These are phyloP conservation scores for Metarhizium brunneum DNA, from an alignment of 2,329 filamentous ascomycete genomes.

Conservation along the genomic window DNA sequence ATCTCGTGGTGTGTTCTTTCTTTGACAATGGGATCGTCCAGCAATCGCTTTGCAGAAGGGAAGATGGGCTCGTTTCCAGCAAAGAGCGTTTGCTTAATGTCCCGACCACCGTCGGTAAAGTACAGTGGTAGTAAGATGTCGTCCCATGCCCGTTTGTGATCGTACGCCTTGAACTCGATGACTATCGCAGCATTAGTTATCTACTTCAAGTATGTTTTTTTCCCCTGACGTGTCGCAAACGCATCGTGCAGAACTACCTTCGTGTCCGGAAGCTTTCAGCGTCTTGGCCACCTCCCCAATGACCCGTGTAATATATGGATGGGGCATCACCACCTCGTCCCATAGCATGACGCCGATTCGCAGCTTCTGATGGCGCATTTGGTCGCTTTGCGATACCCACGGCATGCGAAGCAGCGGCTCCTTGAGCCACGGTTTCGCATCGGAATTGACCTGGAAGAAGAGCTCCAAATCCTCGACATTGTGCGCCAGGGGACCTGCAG, in stretches of 20 bases:
- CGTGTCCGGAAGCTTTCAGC: slow-evolving; percentile 36
- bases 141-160: slow-evolving; percentile 8
- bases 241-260: slow-evolving; percentile 28
- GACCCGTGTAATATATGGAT: slow-evolving; percentile 49
- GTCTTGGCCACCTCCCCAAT: slow-evolving; percentile 42
- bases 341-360: slow-evolving; percentile 29
- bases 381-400: slow-evolving; percentile 4
- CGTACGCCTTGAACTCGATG: slow-evolving; percentile 5
- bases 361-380: slow-evolving; percentile 6
- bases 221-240: background rate
- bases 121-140: slow-evolving; percentile 37
- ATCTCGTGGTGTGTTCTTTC: slow-evolving; percentile 35
- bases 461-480: slow-evolving; percentile 25
- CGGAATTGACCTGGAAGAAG: slow-evolving; percentile 23
- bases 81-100: slow-evolving; percentile 39
- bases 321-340: slow-evolving; percentile 50
- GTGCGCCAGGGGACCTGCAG: slow-evolving; percentile 24
- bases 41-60: slow-evolving; percentile 37
- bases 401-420: slow-evolving; percentile 23
- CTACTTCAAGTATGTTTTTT: background rate
- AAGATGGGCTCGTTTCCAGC: slow-evolving; percentile 47
- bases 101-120: slow-evolving; percentile 51
- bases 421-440: slow-evolving; percentile 22
- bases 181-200: slow-evolving; percentile 29
- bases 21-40: slow-evolving; percentile 40